Evolutionary conservation across 805 yeast genomes (phyloP).

Genomic region (Monosporozyma servazzii): DNA sequence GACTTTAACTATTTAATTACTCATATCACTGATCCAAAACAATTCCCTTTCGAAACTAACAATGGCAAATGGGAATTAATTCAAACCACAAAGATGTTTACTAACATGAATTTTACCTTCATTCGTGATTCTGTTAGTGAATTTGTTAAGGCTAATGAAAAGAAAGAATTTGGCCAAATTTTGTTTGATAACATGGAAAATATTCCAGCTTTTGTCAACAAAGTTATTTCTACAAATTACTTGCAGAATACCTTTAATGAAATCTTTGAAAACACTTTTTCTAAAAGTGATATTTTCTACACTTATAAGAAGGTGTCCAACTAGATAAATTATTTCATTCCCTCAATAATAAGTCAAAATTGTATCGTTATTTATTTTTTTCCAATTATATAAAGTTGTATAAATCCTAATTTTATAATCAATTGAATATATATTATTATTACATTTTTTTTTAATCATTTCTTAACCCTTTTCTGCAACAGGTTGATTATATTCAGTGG

Average conservation of each 20-base stretch:
- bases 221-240: conserved; percentile 6
- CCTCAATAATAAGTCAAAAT: too few species aligned
- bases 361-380: too few species aligned
- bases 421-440: neutral
- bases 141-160: neutral
- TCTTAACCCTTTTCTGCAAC: neutral
- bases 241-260: conserved; percentile 8
- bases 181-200: conserved; percentile 13
- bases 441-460: neutral
- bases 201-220: conserved; percentile 6
- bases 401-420: neutral
- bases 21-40: conserved; percentile 5
- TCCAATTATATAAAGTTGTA: neutral
- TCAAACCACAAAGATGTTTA: conserved; percentile 32
- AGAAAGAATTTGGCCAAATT: neutral
- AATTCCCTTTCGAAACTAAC: neutral
- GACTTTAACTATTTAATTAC: conserved; percentile 45
- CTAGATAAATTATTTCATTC: neutral
- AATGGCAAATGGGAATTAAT: conserved; percentile 36
- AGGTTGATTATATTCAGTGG: neutral
- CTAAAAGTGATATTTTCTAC: conserved; percentile 22
- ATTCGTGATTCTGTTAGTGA: conserved; percentile 8
- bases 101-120: conserved; percentile 31
- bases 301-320: conserved; percentile 20
- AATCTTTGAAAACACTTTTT: conserved; percentile 15